Base-by-base conservation (phyloP, 306 rosid species). In the Lagenaria siceraria region DNA sequence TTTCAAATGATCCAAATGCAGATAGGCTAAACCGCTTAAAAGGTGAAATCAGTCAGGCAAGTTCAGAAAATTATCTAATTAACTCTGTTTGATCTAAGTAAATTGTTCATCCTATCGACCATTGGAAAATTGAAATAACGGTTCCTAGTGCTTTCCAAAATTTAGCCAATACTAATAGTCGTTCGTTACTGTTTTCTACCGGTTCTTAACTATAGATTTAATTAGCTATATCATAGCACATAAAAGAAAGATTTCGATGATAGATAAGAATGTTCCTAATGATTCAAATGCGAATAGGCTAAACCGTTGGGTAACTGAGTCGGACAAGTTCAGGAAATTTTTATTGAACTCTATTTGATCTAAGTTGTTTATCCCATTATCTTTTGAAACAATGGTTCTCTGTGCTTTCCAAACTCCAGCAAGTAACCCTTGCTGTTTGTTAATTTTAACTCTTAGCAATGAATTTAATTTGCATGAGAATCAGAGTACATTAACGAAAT, bases 31-130 rank as follows among this genome's bases (percentile, higher is more conserved):
- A 88, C 78, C 87, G 96, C 8, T 83, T 90, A 40, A 87, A 87
- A 86, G 96, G 96, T 80, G 96, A 90, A 90, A 90, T 90, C 93
- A 84, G 83, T 74, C 96, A 90, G 96, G 96, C 89, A 81, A 80
- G 17, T 78, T 49, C 52, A 15, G n/a, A 29, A 60, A 21, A 43
- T 17, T 27, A 49, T 77, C 55, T 60, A 17, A 8, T 42, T 18
- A 25, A 27, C 10, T 13, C 42, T 22, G 49, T 25, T 61, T 56
- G 64, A 15, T 48, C 56, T 12, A 48, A 42, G 24, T 8, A 15
- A 12, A 10, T 70, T 24, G 21, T 71, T 40, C 53, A 22, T 10
- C 19, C 5, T 10, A 68, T 36, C 0, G 53, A 68, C 11, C 74
- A 19, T 36, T 65, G n/a, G n/a, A n/a, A n/a, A n/a, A n/a, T n/a